phyloP scores from a whole-genome alignment of 2,329 filamentous ascomycete species.

The Coleophoma crateriformis region DNA sequence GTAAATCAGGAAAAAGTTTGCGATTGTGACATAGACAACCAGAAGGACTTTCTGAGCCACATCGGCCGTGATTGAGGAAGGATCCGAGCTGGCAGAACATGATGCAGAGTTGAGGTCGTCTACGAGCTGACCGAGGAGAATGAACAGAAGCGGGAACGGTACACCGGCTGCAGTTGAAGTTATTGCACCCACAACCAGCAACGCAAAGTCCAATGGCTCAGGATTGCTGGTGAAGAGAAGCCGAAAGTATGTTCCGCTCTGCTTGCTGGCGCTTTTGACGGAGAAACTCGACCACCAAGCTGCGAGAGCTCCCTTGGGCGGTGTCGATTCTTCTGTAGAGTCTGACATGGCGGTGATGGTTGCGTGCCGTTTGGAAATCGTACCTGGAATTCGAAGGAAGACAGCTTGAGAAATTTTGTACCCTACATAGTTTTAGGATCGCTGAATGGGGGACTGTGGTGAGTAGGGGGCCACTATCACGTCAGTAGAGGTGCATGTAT shows the following conservation, averaged over 20 bases:
- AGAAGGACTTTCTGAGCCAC: constrained; percentile 45
- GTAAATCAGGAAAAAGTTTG: constrained; percentile 59
- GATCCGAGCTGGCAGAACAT: constrained; percentile 5
- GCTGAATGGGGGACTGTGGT: too few relatives aligned
- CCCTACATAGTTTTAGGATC: too few relatives aligned
- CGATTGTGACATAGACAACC: constrained; percentile 59
- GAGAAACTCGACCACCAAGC: background rate
- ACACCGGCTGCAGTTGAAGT: constrained; percentile 50
- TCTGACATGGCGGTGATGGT: too few relatives aligned
- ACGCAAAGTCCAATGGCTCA: constrained; percentile 18
- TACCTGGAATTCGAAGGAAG: too few relatives aligned
- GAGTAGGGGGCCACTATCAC: too few relatives aligned
- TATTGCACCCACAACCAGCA: constrained; percentile 33
- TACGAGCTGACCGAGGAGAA: constrained; percentile 59
- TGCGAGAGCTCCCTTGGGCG: too few relatives aligned
- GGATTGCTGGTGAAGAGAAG: constrained; percentile 11
- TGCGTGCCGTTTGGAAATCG: too few relatives aligned
- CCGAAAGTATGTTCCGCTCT: constrained; percentile 6
- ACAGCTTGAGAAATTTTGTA: too few relatives aligned
- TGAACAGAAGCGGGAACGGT: constrained; percentile 58
- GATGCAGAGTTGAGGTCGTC: constrained; percentile 55
- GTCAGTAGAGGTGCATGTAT: too few relatives aligned
- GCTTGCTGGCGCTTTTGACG: background rate
- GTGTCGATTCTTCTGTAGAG: too few relatives aligned
- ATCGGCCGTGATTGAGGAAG: constrained; percentile 1